phyloP scores from a whole-genome alignment of 2,329 filamentous ascomycete species.

The Phaeosphaeria sp. region DNA sequence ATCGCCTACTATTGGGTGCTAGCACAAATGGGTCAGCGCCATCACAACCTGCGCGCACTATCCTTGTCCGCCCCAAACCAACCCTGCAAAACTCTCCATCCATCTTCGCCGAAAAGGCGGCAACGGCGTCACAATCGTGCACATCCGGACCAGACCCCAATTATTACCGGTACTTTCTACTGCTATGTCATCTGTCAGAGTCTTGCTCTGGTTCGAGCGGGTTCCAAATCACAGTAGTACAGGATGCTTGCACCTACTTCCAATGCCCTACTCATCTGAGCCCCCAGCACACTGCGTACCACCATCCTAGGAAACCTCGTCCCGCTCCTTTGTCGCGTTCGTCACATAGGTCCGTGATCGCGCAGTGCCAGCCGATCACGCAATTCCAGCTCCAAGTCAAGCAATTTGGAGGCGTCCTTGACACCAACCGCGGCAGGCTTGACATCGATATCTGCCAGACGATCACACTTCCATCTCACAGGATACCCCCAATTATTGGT shows the following conservation, averaged over 20 bases:
- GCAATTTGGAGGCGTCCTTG: constrained; percentile 28
- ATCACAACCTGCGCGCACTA: constrained; percentile 27
- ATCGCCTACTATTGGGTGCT: constrained; percentile 29
- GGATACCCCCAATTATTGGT: constrained; percentile 2
- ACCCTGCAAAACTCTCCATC: constrained; percentile 29
- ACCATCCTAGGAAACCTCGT: constrained; percentile 3
- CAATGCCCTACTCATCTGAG: constrained; percentile 7
- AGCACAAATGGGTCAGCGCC: constrained; percentile 16
- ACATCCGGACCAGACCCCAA: constrained; percentile 3
- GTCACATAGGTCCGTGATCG: constrained; percentile 1
- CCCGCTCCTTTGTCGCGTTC: not conserved
- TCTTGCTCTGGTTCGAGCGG: constrained; percentile 8
- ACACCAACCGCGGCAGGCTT: constrained; percentile 7
- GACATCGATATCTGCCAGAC: constrained; percentile 12
- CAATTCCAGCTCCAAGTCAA: constrained; percentile 31
- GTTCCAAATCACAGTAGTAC: constrained; percentile 9
- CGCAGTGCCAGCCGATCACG: constrained; percentile 24
- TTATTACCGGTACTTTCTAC: constrained; percentile 12
- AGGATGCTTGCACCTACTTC: not conserved
- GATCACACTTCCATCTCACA: constrained; percentile 5
- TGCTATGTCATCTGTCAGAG: constrained; percentile 34
- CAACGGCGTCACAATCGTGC: constrained; percentile 17
- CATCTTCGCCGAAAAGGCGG: constrained; percentile 18
- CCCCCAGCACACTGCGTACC: constrained; percentile 6
- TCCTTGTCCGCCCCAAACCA: constrained; percentile 36